Conservation (phyloP, 805 yeast genomes). For the Peterozyma xylosa region DNA sequence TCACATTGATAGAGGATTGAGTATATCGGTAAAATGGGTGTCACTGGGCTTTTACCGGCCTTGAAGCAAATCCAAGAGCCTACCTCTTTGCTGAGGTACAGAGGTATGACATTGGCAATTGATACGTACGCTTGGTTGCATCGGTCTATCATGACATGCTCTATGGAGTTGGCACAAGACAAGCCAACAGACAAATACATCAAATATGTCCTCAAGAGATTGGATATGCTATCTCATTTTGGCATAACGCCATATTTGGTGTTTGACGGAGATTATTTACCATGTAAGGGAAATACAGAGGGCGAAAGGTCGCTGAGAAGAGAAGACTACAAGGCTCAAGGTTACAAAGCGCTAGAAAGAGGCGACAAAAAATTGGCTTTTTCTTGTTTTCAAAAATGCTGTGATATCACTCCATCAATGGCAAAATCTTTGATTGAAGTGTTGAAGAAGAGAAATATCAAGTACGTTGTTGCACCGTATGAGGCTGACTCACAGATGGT, state of each 20-base stretch:
- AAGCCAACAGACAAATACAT: slow-evolving; percentile 67
- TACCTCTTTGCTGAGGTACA: slow-evolving; percentile 47
- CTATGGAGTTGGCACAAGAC: slow-evolving; percentile 70
- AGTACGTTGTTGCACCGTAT: slow-evolving; percentile 90
- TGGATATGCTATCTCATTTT: slow-evolving; percentile 57
- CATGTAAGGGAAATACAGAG: slow-evolving; percentile 73
- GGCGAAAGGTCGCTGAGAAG: slow-evolving; percentile 52
- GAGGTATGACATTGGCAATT: slow-evolving; percentile 79
- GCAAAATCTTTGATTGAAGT: slow-evolving; percentile 78
- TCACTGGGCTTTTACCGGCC: slow-evolving; percentile 72
- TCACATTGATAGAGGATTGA: too few species aligned
- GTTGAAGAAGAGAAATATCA: slow-evolving; percentile 48
- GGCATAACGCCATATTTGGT: slow-evolving; percentile 81
- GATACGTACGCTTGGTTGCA: slow-evolving; percentile 98
- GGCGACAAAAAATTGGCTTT: slow-evolving; percentile 59
- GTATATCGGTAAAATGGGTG: slow-evolving; percentile 51
- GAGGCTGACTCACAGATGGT: slow-evolving; percentile 99
- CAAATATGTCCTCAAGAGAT: slow-evolving; percentile 57
- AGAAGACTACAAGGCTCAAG: slow-evolving; percentile 48
- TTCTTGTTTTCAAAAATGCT: slow-evolving; percentile 66
- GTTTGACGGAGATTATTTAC: slow-evolving; percentile 86
- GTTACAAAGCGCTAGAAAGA: slow-evolving; percentile 36
- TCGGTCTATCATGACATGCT: slow-evolving; percentile 74
- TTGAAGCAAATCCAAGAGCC: slow-evolving; percentile 66
- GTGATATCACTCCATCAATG: slow-evolving; percentile 86